Evolutionary conservation across 2,329 filamentous ascomycete species (phyloP).

Genomic region (Hypocreales sp.): DNA sequence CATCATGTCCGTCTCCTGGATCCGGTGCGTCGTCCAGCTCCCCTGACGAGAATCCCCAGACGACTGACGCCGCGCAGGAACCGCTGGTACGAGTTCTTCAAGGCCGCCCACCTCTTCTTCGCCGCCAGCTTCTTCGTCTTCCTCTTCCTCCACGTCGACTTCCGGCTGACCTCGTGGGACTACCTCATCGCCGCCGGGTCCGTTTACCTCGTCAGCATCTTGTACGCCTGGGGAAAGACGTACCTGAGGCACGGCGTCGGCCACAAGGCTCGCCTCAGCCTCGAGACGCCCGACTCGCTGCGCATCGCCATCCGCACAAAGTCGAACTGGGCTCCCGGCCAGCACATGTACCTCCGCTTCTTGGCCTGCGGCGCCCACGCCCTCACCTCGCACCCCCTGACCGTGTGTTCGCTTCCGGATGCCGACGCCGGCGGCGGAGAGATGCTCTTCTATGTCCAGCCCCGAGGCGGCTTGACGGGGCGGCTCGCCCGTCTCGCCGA

Average conservation of each 20-base stretch:
- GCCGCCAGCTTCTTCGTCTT: constrained; percentile 39
- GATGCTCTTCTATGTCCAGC: constrained; percentile 37
- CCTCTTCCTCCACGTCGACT: constrained; percentile 46
- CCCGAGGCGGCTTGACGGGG: constrained; percentile 31
- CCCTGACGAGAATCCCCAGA: too few relatives aligned
- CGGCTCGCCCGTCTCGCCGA: constrained; percentile 23
- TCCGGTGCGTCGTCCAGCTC: constrained; percentile 24
- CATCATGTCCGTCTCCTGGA: constrained; percentile 31
- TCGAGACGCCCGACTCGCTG: constrained; percentile 20
- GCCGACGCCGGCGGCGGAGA: constrained; percentile 12
- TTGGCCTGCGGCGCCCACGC: constrained; percentile 24
- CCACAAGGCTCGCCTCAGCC: constrained; percentile 22
- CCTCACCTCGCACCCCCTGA: constrained; percentile 37
- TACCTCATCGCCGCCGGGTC: constrained; percentile 43
- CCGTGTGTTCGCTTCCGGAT: constrained; percentile 31
- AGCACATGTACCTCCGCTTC: constrained; percentile 41
- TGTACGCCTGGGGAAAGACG: constrained; percentile 34
- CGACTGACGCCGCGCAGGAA: too few relatives aligned
- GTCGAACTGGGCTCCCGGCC: constrained; percentile 32
- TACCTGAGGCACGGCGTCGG: constrained; percentile 32
- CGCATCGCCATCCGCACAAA: constrained; percentile 26
- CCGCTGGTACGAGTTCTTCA: constrained; percentile 45
- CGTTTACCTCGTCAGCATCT: constrained; percentile 6
- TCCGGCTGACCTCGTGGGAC: constrained; percentile 39
- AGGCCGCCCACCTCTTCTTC: constrained; percentile 35